phyloP scores from a whole-genome alignment of 2,329 filamentous ascomycete genomes.

The Cladophialophora yegresii region DNA sequence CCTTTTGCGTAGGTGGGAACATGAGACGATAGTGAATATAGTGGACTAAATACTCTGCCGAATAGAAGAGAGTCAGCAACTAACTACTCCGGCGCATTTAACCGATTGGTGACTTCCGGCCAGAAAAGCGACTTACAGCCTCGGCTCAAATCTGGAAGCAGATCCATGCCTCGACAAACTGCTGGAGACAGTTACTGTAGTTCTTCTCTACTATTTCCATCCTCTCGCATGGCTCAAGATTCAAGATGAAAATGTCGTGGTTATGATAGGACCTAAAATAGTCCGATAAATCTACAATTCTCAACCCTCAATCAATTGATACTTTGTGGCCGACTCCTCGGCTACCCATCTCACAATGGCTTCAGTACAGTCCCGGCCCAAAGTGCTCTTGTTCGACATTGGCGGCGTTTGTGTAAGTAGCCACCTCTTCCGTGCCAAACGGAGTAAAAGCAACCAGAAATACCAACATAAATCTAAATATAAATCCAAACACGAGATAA shows the following conservation, averaged over 20 bases:
- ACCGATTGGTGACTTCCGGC: neutral
- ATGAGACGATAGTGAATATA: neutral
- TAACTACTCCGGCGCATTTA: neutral
- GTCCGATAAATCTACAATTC: neutral
- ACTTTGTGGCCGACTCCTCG: neutral
- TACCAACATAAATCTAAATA: neutral
- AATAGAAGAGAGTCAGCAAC: neutral
- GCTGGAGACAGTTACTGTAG: neutral
- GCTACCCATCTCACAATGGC: neutral
- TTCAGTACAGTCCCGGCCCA: conserved; percentile 50
- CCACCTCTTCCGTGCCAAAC: neutral
- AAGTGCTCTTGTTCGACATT: conserved; percentile 88
- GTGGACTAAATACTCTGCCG: neutral
- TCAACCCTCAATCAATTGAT: neutral
- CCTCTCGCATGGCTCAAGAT: neutral
- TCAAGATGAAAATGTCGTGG: neutral
- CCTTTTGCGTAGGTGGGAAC: neutral
- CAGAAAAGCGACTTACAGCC: neutral
- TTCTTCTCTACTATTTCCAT: neutral
- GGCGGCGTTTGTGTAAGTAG: conserved; percentile 89
- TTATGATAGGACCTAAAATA: neutral
- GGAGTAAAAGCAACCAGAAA: neutral
- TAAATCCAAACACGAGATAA: neutral
- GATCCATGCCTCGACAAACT: neutral
- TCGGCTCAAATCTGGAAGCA: conserved; percentile 1